Conservation (phyloP, 495 filamentous ascomycete genomes). For the Xeromyces bisporus region DNA sequence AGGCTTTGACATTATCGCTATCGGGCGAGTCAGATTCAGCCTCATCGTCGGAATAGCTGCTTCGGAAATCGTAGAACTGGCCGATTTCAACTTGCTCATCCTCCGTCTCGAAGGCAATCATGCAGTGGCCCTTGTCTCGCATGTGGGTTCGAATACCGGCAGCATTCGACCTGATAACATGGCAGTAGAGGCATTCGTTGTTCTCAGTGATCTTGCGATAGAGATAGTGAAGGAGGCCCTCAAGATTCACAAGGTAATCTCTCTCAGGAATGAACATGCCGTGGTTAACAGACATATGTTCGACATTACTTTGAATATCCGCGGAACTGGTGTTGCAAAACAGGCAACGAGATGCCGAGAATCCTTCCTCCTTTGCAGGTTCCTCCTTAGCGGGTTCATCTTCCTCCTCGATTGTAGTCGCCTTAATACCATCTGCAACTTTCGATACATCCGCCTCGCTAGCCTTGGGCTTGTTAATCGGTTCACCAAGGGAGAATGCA, state of each 20-base stretch:
- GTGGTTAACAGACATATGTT: constrained; percentile 83
- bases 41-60: constrained; percentile 72
- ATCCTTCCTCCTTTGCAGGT: constrained; percentile 13
- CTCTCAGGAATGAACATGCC: constrained; percentile 93
- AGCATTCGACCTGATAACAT: constrained; percentile 53
- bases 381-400: constrained; percentile 15
- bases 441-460: constrained; percentile 58
- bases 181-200: constrained; percentile 73
- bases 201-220: constrained; percentile 56
- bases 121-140: constrained; percentile 91
- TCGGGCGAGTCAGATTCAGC: constrained; percentile 17
- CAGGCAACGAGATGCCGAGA: constrained; percentile 51
- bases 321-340: constrained; percentile 79
- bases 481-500: constrained; percentile 77
- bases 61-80: constrained; percentile 95
- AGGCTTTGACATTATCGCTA: constrained; percentile 23
- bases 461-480: constrained; percentile 33
- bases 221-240: constrained; percentile 64
- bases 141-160: constrained; percentile 82
- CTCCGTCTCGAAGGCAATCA: constrained; percentile 80
- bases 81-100: constrained; percentile 88
- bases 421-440: constrained; percentile 62
- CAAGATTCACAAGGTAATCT: constrained; percentile 59
- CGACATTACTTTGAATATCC: constrained; percentile 50
- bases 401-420: constrained; percentile 41